These are phyloP conservation scores for Aspergillus bombycis DNA, from an alignment of 2,329 filamentous ascomycete species.

Conservation along the genomic window DNA sequence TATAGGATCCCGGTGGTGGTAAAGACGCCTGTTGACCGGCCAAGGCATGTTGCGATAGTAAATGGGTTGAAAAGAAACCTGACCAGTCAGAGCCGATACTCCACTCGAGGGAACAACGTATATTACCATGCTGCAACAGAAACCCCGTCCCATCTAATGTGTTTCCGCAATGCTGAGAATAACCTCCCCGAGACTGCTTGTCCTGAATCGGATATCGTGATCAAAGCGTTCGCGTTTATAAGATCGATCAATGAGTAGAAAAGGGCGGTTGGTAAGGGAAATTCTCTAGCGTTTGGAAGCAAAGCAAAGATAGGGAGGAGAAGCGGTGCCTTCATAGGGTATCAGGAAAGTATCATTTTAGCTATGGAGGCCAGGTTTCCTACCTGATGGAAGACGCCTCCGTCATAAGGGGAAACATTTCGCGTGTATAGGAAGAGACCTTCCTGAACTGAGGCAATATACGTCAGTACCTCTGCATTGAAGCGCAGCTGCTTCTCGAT, in stretches of 20 bases:
- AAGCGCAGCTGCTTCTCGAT: background rate
- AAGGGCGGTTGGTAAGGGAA: slow-evolving; percentile 74
- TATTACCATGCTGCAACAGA: slow-evolving; percentile 76
- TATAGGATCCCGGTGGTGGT: slow-evolving; percentile 85
- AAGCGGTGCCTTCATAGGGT: slow-evolving; percentile 70
- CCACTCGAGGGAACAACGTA: background rate
- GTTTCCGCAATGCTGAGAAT: slow-evolving; percentile 77
- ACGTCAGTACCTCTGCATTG: slow-evolving; percentile 7
- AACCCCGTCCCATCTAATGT: slow-evolving; percentile 72
- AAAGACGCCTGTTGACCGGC: slow-evolving; percentile 84
- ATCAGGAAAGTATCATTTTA: background rate
- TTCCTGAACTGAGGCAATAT: slow-evolving; percentile 73
- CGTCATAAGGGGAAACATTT: slow-evolving; percentile 96
- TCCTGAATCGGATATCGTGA: slow-evolving; percentile 77
- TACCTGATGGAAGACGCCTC: slow-evolving; percentile 76
- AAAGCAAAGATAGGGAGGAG: slow-evolving; percentile 90
- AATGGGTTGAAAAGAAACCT: slow-evolving; percentile 96
- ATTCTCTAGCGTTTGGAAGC: slow-evolving; percentile 69
- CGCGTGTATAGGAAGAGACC: slow-evolving; percentile 94
- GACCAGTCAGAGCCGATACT: slow-evolving; percentile 8
- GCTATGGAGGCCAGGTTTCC: background rate
- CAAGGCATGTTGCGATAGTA: slow-evolving; percentile 87
- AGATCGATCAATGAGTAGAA: slow-evolving; percentile 83
- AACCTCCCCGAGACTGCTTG: slow-evolving; percentile 73
- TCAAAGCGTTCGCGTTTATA: slow-evolving; percentile 77